Conservation (phyloP, 1,139 yeast species). For the Pichia sp. region DNA sequence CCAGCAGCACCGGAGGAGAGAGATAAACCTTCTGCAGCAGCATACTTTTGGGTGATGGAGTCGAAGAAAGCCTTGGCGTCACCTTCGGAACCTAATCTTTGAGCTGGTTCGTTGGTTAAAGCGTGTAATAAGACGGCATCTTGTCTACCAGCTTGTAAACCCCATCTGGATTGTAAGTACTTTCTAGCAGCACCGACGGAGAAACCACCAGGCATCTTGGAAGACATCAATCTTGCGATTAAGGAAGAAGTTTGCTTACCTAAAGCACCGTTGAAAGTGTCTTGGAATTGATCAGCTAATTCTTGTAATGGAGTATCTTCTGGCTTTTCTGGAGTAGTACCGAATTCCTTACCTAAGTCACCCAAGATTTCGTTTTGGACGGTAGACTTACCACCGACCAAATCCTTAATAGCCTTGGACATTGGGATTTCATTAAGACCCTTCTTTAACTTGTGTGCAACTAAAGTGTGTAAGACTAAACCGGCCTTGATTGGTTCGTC, state of each 20-base stretch:
- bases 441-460: slow-evolving; percentile 95
- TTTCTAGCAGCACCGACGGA: slow-evolving; percentile 89
- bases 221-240: slow-evolving; percentile 86
- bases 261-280: slow-evolving; percentile 77
- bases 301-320: slow-evolving; percentile 97
- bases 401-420: slow-evolving; percentile 91
- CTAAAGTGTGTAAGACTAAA: slow-evolving; percentile 80
- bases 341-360: slow-evolving; percentile 97
- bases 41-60: slow-evolving; percentile 78
- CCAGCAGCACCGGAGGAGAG: slow-evolving; percentile 54
- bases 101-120: slow-evolving; percentile 85
- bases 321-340: slow-evolving; percentile 97
- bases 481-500: slow-evolving; percentile 90
- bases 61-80: slow-evolving; percentile 94
- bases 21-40: slow-evolving; percentile 75
- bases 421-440: slow-evolving; percentile 81
- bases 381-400: slow-evolving; percentile 98
- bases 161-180: slow-evolving; percentile 87
- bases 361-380: slow-evolving; percentile 98
- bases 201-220: slow-evolving; percentile 99
- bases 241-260: slow-evolving; percentile 93
- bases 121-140: slow-evolving; percentile 84
- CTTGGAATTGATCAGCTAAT: slow-evolving; percentile 94
- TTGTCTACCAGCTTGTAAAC: slow-evolving; percentile 91
- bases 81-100: slow-evolving; percentile 78